These are phyloP conservation scores for Symbiodinium pilosum DNA, from an alignment of 73 alveolate species.

Conservation along the genomic window DNA sequence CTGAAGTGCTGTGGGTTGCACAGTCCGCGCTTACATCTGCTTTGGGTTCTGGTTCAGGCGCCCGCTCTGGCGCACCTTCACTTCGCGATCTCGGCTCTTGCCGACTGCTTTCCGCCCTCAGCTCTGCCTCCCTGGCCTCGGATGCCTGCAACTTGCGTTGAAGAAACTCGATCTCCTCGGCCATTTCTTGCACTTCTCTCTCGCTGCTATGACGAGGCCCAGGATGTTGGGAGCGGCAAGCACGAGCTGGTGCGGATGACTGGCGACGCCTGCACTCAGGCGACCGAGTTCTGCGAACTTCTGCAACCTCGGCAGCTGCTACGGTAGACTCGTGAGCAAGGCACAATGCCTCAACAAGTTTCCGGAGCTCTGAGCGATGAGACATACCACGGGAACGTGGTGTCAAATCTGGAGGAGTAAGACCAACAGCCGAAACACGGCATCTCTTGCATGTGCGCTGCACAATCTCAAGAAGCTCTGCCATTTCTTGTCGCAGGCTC, in stretches of 20 bases:
- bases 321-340: background rate
- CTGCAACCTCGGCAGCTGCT: background rate
- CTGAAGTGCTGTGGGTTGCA: background rate
- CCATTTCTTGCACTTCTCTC: background rate
- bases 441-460: constrained; percentile 16
- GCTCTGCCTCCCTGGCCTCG: background rate
- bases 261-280: constrained; percentile 3
- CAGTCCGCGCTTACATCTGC: background rate
- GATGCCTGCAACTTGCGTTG: background rate
- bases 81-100: background rate
- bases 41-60: background rate
- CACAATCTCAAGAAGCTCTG: background rate
- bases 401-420: background rate
- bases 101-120: background rate
- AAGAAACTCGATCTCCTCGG: background rate
- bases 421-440: background rate
- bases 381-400: background rate
- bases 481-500: background rate
- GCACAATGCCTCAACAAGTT: constrained; percentile 7
- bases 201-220: background rate
- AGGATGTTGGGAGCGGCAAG: background rate
- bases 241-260: constrained; percentile 10
- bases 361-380: background rate
- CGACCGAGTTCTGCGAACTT: background rate
- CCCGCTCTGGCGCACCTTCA: constrained; percentile 15